phyloP scores from a whole-genome alignment of 495 filamentous ascomycete species.

The Niebla homalea region DNA sequence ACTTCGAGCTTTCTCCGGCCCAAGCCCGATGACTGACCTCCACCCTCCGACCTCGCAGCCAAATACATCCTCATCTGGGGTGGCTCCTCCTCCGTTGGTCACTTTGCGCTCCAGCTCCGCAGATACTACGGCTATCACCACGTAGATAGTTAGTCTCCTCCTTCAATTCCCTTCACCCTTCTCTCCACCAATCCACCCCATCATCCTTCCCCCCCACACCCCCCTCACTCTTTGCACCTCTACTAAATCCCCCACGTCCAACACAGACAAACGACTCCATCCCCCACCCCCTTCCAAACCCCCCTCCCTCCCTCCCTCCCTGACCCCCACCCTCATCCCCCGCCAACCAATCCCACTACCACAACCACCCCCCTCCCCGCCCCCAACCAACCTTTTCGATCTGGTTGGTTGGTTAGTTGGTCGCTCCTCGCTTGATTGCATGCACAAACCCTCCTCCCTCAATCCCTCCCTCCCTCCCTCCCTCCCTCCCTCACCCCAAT shows the following conservation, averaged over 20 bases:
- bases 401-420: too few relatives aligned
- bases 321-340: too few relatives aligned
- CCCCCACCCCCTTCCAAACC: too few relatives aligned
- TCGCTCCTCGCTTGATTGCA: slow-evolving; percentile 44
- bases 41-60: slow-evolving; percentile 12
- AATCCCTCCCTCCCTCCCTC: slow-evolving; percentile 27
- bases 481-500: slow-evolving; percentile 28
- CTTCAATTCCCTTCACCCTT: too few relatives aligned
- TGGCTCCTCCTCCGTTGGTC: slow-evolving; percentile 36
- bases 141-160: slow-evolving; percentile 7
- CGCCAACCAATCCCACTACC: too few relatives aligned
- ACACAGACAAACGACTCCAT: too few relatives aligned
- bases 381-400: slow-evolving; percentile 16
- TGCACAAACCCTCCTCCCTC: slow-evolving; percentile 35
- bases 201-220: too few relatives aligned
- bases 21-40: slow-evolving; percentile 20
- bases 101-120: slow-evolving; percentile 35
- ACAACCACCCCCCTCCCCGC: too few relatives aligned
- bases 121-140: slow-evolving; percentile 35
- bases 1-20: slow-evolving; percentile 36
- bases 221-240: too few relatives aligned
- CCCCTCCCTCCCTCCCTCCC: too few relatives aligned
- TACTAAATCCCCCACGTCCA: too few relatives aligned
- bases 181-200: too few relatives aligned
- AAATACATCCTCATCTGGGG: slow-evolving; percentile 39